Conservation (phyloP, 1,139 yeast species). For the Magnusiomyces magnusii region DNA sequence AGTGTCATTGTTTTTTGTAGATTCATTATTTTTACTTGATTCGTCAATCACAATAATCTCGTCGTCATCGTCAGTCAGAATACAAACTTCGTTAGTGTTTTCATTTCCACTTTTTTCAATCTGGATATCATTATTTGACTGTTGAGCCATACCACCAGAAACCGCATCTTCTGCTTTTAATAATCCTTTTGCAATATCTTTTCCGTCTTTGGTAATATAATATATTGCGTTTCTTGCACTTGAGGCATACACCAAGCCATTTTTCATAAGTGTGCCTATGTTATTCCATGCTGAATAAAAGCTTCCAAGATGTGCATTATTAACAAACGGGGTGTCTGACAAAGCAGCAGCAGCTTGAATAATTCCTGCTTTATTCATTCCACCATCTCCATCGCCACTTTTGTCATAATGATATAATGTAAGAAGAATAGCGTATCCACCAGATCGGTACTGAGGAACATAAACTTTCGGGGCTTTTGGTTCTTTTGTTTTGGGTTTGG, state of each 20-base stretch:
- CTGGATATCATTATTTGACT: background rate
- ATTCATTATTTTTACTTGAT: background rate
- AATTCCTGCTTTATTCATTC: slow-evolving; percentile 54
- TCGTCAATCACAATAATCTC: background rate
- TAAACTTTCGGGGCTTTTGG: slow-evolving; percentile 42
- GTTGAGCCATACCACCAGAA: background rate
- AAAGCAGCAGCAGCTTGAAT: slow-evolving; percentile 49
- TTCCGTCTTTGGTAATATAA: slow-evolving; percentile 67
- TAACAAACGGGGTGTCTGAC: slow-evolving; percentile 57
- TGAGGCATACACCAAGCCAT: slow-evolving; percentile 50
- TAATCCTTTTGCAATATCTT: slow-evolving; percentile 51
- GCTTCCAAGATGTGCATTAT: slow-evolving; percentile 49
- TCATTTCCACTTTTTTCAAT: background rate
- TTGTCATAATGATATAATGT: slow-evolving; percentile 51
- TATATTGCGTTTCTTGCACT: slow-evolving; percentile 52
- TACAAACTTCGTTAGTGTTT: background rate
- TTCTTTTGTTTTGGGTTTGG: too few relatives aligned
- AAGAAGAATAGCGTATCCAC: slow-evolving; percentile 77
- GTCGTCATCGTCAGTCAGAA: background rate
- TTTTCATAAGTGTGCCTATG: slow-evolving; percentile 52
- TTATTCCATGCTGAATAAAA: slow-evolving; percentile 77
- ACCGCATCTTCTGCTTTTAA: slow-evolving; percentile 38
- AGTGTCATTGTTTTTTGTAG: too few relatives aligned
- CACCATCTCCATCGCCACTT: slow-evolving; percentile 13
- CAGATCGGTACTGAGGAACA: slow-evolving; percentile 72